Base-by-base conservation (phyloP, 2,329 filamentous ascomycete species). In the Macroventuria anomochaeta region DNA sequence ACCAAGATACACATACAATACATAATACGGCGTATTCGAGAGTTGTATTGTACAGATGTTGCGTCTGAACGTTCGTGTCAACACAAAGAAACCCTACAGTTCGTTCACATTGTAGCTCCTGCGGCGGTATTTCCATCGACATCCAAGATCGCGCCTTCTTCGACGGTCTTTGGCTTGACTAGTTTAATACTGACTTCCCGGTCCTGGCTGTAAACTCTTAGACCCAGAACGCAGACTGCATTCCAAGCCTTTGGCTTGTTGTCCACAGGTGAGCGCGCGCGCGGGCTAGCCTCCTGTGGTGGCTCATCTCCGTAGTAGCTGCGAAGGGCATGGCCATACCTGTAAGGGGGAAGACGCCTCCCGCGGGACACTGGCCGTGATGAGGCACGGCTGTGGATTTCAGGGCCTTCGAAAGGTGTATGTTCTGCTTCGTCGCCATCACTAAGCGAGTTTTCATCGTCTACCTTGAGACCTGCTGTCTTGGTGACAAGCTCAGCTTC, bases 191-290 rank as follows among this genome's bases (percentile, higher is more conserved):
- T 73, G 2, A 73, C 65, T 5, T 68, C 65, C 0, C 59, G 38
- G 37, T 73, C 69, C 31, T 65, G 57, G 25, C 62, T 65, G 36
- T 73, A 86, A 0, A 86, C 82, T 6, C 82, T 70, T 33, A 87
- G 63, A 0, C 84, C 84, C 2, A 86, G 74, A 2, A 86, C 82
- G 59, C 82, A 85, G 0, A 85, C 77, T 0, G 84, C 84, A 59
- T 86, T 85, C 84, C 84, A 86, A 0, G 81, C 81, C 48, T 69
- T 70, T 13, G 60, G 58, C 23, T 58, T 61, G 25, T 60, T 56
- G 28, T 64, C 59, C 11, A 36, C 39, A 15, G 49, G 54, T 10
- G 38, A 40, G 23, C 42, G 39, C 28, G 33, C 34, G 3, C 39
- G 33, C 23, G 17, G 39, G 10, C 8, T 15, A 33, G 15, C 7